Conservation (phyloP, 495 filamentous ascomycete genomes). For the Glarea lozoyensis region DNA sequence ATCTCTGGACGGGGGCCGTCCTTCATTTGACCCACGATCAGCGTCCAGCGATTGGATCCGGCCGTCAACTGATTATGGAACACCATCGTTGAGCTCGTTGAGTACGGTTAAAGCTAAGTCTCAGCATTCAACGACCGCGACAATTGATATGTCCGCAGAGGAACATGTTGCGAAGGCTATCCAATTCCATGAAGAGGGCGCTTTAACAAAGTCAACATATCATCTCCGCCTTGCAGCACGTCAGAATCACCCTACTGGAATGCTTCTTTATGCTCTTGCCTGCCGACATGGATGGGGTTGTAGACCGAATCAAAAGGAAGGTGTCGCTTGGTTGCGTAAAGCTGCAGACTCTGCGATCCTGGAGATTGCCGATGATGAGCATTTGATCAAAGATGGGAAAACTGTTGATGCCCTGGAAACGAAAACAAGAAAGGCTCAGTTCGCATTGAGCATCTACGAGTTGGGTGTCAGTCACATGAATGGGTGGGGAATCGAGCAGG, state of each 20-base stretch:
- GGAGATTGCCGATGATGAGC: slow-evolving; percentile 76
- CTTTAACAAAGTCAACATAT: slow-evolving; percentile 85
- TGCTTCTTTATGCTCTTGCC: slow-evolving; percentile 92
- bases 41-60: slow-evolving; percentile 25
- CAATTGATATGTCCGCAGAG: slow-evolving; percentile 47
- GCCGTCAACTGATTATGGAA: slow-evolving; percentile 19
- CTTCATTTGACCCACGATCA: slow-evolving; percentile 37
- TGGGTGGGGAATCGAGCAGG: slow-evolving; percentile 92
- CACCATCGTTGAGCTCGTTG: slow-evolving; percentile 55
- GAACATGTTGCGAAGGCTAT: slow-evolving; percentile 86
- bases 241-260: slow-evolving; percentile 77
- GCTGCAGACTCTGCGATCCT: slow-evolving; percentile 77
- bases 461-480: slow-evolving; percentile 96
- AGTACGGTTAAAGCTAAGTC: slow-evolving; percentile 53
- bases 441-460: slow-evolving; percentile 92
- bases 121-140: slow-evolving; percentile 33
- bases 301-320: slow-evolving; percentile 81
- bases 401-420: slow-evolving; percentile 54
- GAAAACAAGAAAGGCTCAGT: slow-evolving; percentile 79
- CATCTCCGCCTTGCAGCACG: slow-evolving; percentile 86
- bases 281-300: slow-evolving; percentile 99
- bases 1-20: slow-evolving; percentile 32
- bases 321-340: slow-evolving; percentile 80
- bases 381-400: slow-evolving; percentile 51
- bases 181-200: slow-evolving; percentile 76